Evolutionary conservation across 192 early-diverging fungal genomes (phyloP), one percentile per base, ranked within the genome.

Genomic region (Coemansia aciculifera): DNA sequence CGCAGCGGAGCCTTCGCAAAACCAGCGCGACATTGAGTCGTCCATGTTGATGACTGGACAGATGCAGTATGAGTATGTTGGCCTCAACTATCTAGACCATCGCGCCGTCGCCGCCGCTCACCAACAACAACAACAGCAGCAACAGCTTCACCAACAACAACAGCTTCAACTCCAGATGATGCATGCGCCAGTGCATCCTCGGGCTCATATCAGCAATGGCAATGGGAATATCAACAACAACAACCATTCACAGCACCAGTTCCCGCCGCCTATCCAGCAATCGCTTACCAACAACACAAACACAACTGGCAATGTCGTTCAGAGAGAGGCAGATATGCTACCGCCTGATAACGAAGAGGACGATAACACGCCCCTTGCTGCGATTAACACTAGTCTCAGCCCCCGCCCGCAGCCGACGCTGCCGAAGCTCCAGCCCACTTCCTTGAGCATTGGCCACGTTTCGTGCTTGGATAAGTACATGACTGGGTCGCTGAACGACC

Each of bases 1-100:
- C 2, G 68, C 63, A 1, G 72, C 72, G 12, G 78, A 79, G 38
- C 46, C 63, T 10, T 31, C 27, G 23, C 72, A 64, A 29, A 59
- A 63, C 6, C 66, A 68, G 29, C 63, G 42, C 46, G 72, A 74
- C 51, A 79, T 79, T 44, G 77, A 79, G 29, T 48, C 72, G 29
- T 79, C 77, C 17, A 49, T 79, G 66, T 69, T 79, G 31, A 74
- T 79, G 77, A 52, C 65, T 34, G 71, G 77, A 63, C 68, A 66
- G 31, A 67, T 74, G 66, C 43, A 63, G 34, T 60, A 69, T 37
- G 76, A 73, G 32, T 69, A 67, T 46, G 56, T 36, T 23, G 77
- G 73, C 52, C 62, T 69, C 56, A 59, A 36, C 56, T 59, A 59
- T 59, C 5, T 59, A 59, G 56, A 59, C 31, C 56, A 59, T 17